Evolutionary conservation across 2,329 filamentous ascomycete genomes (phyloP).

Genomic region (Aspergillus novoparasiticus): DNA sequence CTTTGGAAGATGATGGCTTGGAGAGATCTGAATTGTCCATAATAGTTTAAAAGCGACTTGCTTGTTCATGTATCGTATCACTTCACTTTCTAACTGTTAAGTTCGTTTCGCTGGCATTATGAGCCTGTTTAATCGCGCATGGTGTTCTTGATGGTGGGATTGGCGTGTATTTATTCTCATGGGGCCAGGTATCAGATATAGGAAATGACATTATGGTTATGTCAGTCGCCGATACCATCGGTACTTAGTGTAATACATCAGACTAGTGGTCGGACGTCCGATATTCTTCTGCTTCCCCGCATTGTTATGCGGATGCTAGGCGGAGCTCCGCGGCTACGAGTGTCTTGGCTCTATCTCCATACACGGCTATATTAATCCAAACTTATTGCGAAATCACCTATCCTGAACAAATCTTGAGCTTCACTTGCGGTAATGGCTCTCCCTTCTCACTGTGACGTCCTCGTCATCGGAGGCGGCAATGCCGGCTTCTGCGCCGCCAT

Average conservation of each 20-base stretch:
- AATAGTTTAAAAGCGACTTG: conserved; percentile 59
- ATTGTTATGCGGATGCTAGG: background rate
- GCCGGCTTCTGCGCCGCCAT: conserved; percentile 65
- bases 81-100: background rate
- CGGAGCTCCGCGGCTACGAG: background rate
- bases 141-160: conserved; percentile 18
- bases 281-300: background rate
- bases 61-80: conserved; percentile 29
- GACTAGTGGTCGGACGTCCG: background rate
- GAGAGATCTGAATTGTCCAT: conserved; percentile 81
- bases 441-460: conserved; percentile 29
- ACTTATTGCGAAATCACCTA: background rate
- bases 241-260: background rate
- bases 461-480: conserved; percentile 66
- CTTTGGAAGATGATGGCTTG: conserved; percentile 76
- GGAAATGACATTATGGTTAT: conserved; percentile 10
- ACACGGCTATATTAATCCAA: background rate
- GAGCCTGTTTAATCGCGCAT: conserved; percentile 14
- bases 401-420: background rate
- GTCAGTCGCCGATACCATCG: background rate
- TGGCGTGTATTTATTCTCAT: conserved; percentile 14
- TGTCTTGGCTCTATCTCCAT: background rate
- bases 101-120: conserved; percentile 8
- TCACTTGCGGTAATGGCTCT: conserved; percentile 10
- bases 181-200: conserved; percentile 9